These are phyloP conservation scores for Marasmius sp. DNA, from an alignment of 1,284 basidiomycete species.

Conservation along the genomic window DNA sequence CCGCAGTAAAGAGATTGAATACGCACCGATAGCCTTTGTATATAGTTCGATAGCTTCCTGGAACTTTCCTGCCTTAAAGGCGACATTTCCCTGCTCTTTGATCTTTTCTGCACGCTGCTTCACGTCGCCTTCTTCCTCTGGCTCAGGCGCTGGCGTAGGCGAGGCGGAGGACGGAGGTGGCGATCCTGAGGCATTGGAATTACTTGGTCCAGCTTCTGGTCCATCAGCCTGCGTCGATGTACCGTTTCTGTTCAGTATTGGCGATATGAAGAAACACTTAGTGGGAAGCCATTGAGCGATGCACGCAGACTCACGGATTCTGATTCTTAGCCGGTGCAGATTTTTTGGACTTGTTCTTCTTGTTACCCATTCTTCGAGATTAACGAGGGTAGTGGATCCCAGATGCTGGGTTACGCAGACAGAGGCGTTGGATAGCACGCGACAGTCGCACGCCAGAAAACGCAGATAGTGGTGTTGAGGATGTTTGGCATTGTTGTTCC, in stretches of 20 bases:
- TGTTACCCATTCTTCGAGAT: not conserved
- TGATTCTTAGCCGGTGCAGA: not conserved
- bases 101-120: slow-evolving; percentile 52
- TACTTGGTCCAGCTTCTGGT: slow-evolving; percentile 1
- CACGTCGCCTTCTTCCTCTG: slow-evolving; percentile 27
- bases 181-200: not conserved
- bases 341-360: not conserved
- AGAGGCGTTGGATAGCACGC: too few relatives aligned
- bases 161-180: slow-evolving; percentile 1
- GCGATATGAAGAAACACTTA: not conserved
- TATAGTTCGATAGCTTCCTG: slow-evolving; percentile 76
- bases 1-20: not conserved
- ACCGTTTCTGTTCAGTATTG: not conserved
- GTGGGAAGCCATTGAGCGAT: not conserved
- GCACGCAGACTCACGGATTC: not conserved
- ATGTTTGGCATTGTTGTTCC: too few relatives aligned
- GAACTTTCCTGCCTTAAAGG: slow-evolving; percentile 71
- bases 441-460: too few relatives aligned
- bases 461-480: too few relatives aligned
- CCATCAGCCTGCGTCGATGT: not conserved
- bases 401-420: too few relatives aligned
- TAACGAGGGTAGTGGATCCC: too few relatives aligned
- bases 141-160: slow-evolving; percentile 20
- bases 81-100: slow-evolving; percentile 73
- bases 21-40: slow-evolving; percentile 70